These are phyloP conservation scores for Fusarium secorum DNA, from an alignment of 2,329 filamentous ascomycete genomes.

Conservation along the genomic window DNA sequence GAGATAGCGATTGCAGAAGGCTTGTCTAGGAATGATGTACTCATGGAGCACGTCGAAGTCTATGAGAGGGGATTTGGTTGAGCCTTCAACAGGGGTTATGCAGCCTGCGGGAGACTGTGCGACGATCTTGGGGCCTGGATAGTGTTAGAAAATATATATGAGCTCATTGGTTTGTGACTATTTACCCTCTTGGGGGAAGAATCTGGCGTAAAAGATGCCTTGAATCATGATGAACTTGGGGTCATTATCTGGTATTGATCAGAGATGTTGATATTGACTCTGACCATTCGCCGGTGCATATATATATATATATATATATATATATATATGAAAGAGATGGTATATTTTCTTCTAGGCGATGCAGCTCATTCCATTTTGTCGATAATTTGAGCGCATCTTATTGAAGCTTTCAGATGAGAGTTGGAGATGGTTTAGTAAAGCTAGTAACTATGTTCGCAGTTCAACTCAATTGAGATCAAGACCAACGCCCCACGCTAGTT, in stretches of 20 bases:
- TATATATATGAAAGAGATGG: not conserved
- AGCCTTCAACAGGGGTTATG: conserved; percentile 57
- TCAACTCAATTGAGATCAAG: not conserved
- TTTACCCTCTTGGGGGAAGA: conserved; percentile 70
- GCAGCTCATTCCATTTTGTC: not conserved
- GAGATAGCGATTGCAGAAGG: conserved; percentile 92
- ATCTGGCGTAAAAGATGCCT: conserved; percentile 75
- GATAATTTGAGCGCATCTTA: not conserved
- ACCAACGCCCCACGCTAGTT: not conserved
- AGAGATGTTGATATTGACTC: not conserved
- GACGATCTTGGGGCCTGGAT: conserved; percentile 66
- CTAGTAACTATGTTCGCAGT: not conserved
- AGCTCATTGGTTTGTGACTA: not conserved
- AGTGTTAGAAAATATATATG: not conserved
- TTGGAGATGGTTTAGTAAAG: not conserved
- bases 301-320: not conserved
- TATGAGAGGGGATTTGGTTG: conserved; percentile 67
- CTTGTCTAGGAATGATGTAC: conserved; percentile 93
- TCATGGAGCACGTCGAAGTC: conserved; percentile 87
- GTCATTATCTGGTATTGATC: conserved; percentile 25
- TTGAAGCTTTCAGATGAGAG: not conserved
- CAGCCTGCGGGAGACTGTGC: conserved; percentile 69
- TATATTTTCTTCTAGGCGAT: not conserved
- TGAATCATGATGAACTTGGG: conserved; percentile 63
- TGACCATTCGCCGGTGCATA: not conserved